Evolutionary conservation across 2,329 filamentous ascomycete genomes (phyloP), one percentile per base, ranked within the genome.

Genomic region (Arthrobotrys megalospora): DNA sequence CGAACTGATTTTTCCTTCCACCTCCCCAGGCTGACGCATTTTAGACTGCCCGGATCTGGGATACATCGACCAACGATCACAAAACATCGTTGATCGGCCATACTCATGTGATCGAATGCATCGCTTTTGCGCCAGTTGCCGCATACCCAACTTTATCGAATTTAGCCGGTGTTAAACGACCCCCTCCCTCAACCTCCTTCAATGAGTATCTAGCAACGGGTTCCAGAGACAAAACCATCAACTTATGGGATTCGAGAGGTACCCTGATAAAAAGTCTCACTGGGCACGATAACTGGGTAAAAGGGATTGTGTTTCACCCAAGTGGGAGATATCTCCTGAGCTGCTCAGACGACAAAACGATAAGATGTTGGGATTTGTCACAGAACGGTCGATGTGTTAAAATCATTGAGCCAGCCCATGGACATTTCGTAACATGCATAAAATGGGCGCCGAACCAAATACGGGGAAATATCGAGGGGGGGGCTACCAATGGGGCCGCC

Each of bases 201-300:
- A 93, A 93, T 4, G 95, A 97, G 83, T 98, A 93, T 83, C 89
- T 97, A 83, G 95, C 94, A 0, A 97, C 94, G 0, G 95, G 93
- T 8, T 92, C 92, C 7, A 88, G 95, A 83, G 95, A 97, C 85
- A 97, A 97, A 86, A 92, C 91, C 0, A 97, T 98, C 83, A 91
- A 91, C 82, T 85, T 98, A 6, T 97, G 94, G 93, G 93, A 97
- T 83, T 89, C 91, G 10, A 89, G 93, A 67, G 95, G 95, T 36
- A 93, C 91, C 10, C 89, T 93, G 80, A 90, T 97, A 83, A 95
- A 93, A 84, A 96, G 92, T 0, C 87, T 98, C 0, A 86, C 90
- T 0, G 95, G 95, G 1, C 95, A 97, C 83, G 94, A 97, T 84
- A 97, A 97, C 83, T 98, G 95, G 95, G 90, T 98, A 7, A 90